Percentiles rank a stretch among this genome's conserved stretches.
These are phyloP conservation scores for Byssochlamys sp. DNA, from an alignment of 2,329 filamentous ascomycete genomes.

Conservation along the genomic window DNA sequence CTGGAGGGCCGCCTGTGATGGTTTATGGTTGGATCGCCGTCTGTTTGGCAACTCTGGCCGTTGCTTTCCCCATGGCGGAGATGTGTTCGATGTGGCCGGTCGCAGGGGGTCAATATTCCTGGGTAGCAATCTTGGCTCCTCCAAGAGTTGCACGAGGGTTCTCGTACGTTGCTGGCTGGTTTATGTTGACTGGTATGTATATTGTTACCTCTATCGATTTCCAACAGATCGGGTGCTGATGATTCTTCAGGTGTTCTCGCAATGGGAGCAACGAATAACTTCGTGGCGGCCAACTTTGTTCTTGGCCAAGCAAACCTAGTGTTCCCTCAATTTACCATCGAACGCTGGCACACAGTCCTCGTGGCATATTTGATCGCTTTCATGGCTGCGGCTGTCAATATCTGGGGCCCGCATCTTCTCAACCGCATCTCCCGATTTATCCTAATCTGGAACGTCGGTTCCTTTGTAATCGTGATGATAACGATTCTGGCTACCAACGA, in stretches of 20 bases:
- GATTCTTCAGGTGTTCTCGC: slow-evolving; percentile 33
- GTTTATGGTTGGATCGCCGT: slow-evolving; percentile 49
- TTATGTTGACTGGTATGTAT: slow-evolving; percentile 38
- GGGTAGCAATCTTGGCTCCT: slow-evolving; percentile 49
- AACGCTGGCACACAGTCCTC: slow-evolving; percentile 49
- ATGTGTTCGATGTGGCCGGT: slow-evolving; percentile 50
- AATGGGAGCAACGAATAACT: slow-evolving; percentile 48
- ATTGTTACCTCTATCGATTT: slow-evolving; percentile 1
- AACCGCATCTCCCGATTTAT: slow-evolving; percentile 43
- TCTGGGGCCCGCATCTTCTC: slow-evolving; percentile 42
- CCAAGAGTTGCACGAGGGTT: slow-evolving; percentile 34
- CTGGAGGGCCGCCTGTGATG: slow-evolving; percentile 51
- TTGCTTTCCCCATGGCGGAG: slow-evolving; percentile 51
- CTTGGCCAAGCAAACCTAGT: slow-evolving; percentile 47
- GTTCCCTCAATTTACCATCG: slow-evolving; percentile 42
- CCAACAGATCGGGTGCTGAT: neutral
- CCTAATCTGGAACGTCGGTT: slow-evolving; percentile 45
- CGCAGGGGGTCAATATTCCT: slow-evolving; percentile 49
- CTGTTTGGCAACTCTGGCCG: slow-evolving; percentile 41
- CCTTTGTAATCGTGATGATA: slow-evolving; percentile 44
- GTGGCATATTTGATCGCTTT: slow-evolving; percentile 43
- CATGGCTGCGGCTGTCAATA: slow-evolving; percentile 39
- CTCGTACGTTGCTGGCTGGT: slow-evolving; percentile 41
- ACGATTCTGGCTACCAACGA: slow-evolving; percentile 46
- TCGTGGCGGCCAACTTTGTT: slow-evolving; percentile 47